These are phyloP conservation scores for Punctularia strigosozonata DNA, from an alignment of 768 basidiomycete genomes.

Conservation along the genomic window DNA sequence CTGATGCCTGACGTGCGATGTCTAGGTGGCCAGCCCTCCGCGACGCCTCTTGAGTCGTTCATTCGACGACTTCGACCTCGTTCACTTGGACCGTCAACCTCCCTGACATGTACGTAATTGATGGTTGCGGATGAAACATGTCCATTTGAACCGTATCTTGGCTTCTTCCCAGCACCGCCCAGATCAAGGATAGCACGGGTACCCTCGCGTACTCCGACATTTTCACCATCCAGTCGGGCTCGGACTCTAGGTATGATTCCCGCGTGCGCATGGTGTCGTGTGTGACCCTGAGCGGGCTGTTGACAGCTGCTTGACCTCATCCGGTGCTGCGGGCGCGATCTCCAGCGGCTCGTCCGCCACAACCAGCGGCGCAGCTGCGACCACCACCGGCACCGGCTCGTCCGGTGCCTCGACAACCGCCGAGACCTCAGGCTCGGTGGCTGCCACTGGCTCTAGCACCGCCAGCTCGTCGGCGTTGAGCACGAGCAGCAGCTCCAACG, in stretches of 20 bases:
- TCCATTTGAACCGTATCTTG: background rate
- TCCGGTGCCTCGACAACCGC: conserved; percentile 8
- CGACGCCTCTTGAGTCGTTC: too few species aligned
- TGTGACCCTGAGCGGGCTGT: background rate
- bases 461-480: conserved; percentile 14
- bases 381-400: too few species aligned
- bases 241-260: conserved; percentile 21
- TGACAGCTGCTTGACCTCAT: background rate
- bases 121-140: background rate
- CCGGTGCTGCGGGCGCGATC: too few species aligned
- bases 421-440: conserved; percentile 1
- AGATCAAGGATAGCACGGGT: conserved; percentile 50
- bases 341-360: too few species aligned
- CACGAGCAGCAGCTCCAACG: conserved; percentile 17
- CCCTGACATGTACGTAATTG: conserved; percentile 16
- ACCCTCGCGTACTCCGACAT: conserved; percentile 36
- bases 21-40: conserved; percentile 42
- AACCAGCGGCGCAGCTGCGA: conserved; percentile 12
- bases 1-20: background rate
- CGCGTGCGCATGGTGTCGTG: background rate
- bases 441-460: conserved; percentile 6
- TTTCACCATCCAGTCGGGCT: conserved; percentile 28
- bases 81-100: conserved; percentile 50
- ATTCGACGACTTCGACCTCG: too few species aligned
- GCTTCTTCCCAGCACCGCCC: conserved; percentile 30